A percentile compares a stretch with the other conserved stretches of the same genome.
Conservation (phyloP, 1,284 basidiomycete species). For the Rhizoctonia solani region DNA sequence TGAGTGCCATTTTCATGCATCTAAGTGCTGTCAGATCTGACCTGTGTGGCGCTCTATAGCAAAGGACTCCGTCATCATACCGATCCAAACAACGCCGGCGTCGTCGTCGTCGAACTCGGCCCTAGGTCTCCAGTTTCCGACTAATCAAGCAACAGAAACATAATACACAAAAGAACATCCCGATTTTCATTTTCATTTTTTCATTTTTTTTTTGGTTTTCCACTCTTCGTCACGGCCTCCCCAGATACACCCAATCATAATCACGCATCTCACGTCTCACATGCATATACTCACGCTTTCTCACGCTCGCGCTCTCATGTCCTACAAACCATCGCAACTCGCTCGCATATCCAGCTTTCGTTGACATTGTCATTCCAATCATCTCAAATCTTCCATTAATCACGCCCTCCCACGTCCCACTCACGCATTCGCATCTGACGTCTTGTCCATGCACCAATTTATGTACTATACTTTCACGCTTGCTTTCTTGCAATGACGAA, state of each 20-base stretch:
- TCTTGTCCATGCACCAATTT: not conserved
- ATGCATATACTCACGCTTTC: not conserved
- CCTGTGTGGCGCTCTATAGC: conserved; percentile 47
- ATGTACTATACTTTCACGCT: not conserved
- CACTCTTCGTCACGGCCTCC: not conserved
- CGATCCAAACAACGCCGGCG: conserved; percentile 82
- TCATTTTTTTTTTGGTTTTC: not conserved
- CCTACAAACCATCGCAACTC: not conserved
- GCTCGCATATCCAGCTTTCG: not conserved
- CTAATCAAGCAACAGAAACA: not conserved
- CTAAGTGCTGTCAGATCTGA: not conserved
- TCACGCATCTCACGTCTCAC: not conserved
- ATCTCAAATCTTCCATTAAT: too few relatives aligned
- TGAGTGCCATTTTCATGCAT: conserved; percentile 45
- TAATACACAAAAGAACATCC: not conserved
- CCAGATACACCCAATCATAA: not conserved
- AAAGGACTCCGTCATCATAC: conserved; percentile 74
- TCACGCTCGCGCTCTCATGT: not conserved
- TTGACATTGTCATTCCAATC: too few relatives aligned
- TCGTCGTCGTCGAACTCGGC: conserved; percentile 77
- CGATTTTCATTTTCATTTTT: not conserved
- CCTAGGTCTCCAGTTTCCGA: conserved; percentile 22
- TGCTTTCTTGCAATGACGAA: not conserved
- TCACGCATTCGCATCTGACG: not conserved
- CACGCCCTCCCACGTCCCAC: too few relatives aligned